Evolutionary conservation across 768 basidiomycete species (phyloP), one percentile per base, ranked within the genome.

Genomic region (Podaxis mareebaensis): DNA sequence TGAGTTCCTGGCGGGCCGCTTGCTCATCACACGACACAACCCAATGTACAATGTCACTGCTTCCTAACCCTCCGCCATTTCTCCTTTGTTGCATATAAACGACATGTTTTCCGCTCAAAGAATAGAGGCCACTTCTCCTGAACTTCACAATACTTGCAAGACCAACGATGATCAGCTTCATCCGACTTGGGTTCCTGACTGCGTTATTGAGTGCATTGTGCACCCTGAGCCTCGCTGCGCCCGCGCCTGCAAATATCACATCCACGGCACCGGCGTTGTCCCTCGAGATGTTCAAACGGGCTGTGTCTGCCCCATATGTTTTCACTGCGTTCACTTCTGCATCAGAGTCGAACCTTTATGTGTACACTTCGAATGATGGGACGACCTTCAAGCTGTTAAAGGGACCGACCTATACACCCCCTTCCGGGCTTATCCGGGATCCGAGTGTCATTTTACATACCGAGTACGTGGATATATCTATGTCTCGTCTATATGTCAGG

Each of bases 381-480:
- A 74, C 73, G 39, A 72, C 66, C 54, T 76, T 75, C 49, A 64
- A 64, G 3, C 54, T 76, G 36, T 42, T 75, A 39, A 74, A 76
- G 55, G 75, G 75, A 4, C 75, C 75, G 5, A 68, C 75, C 3
- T 76, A 75, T 65, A 75, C 74, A 5, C 75, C 75, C 0, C 74
- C 75, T 2, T 65, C 71, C 30, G 75, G 75, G 15, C 67, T 76
- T n/a, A 76, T 76, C 60, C 64, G 75, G 53, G 75, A 75, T 66
- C 75, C 75, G 17, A 75, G 74, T 51, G 71, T 75, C 7, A 75
- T 76, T 39, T 53, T 76, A 49, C 74, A 76, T 60, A 75, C 75
- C 3, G 74, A 75, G 75, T 75, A 65, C 46, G 71, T 66, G 13
- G 28, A 36, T 22, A n/a, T 65, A 12, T 28, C 33, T 24, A 2